phyloP scores from a whole-genome alignment of 768 basidiomycete species.

The Mycena rosella region DNA sequence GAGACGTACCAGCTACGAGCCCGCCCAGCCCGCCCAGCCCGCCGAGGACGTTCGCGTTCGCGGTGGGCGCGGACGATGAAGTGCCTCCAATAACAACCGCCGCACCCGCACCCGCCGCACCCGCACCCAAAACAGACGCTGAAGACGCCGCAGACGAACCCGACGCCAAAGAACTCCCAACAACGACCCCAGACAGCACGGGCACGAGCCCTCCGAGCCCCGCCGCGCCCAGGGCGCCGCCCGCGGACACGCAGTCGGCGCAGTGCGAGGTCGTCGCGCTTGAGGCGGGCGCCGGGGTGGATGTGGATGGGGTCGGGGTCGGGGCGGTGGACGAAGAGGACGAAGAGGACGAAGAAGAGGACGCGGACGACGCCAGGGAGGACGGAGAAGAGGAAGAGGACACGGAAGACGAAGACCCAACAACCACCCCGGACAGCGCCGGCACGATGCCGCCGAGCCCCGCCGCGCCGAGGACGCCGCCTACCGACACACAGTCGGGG shows the following conservation, averaged over 20 bases:
- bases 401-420: background rate
- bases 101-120: too few species aligned
- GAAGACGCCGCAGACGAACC: too few species aligned
- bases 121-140: too few species aligned
- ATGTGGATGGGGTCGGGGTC: background rate
- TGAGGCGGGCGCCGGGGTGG: background rate
- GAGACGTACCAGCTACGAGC: background rate
- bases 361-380: too few species aligned
- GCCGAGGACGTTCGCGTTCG: too few species aligned
- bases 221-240: background rate
- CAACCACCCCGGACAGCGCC: background rate
- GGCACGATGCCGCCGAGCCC: background rate
- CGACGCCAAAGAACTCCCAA: background rate
- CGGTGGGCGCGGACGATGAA: too few species aligned
- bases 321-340: too few species aligned
- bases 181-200: background rate
- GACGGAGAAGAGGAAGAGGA: background rate
- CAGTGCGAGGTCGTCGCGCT: background rate
- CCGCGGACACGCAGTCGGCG: background rate
- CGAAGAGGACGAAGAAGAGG: too few species aligned
- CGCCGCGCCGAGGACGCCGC: background rate
- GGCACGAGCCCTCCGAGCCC: background rate
- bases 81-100: too few species aligned
- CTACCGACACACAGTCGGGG: background rate
- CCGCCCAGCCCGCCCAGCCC: too few species aligned